Evolutionary conservation across 192 early-diverging fungal genomes (phyloP).

Genomic region (Backusella mclennaniae): DNA sequence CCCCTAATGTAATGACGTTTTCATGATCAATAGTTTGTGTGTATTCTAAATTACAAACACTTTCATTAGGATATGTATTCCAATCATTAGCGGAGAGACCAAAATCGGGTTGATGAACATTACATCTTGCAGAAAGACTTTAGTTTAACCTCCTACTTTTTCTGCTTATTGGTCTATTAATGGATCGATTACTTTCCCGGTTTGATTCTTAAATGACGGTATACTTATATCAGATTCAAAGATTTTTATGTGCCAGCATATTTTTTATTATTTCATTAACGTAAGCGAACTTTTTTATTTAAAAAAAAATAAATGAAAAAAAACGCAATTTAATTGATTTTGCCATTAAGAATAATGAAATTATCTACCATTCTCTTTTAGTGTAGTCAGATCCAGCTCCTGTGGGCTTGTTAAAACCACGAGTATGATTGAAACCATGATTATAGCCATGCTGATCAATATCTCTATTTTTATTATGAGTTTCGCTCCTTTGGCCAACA

Average conservation of each 20-base stretch:
- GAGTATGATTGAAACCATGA: background rate
- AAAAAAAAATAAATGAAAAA: background rate
- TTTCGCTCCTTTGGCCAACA: background rate
- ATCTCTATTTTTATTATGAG: background rate
- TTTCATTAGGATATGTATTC: background rate
- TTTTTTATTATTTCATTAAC: background rate
- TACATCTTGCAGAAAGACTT: background rate
- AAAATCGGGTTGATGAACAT: background rate
- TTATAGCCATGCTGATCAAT: background rate
- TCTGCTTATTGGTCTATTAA: background rate
- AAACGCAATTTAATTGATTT: background rate
- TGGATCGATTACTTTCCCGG: background rate
- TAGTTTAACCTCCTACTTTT: background rate
- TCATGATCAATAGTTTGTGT: background rate
- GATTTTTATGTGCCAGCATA: background rate
- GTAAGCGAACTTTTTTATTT: background rate
- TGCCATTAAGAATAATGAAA: background rate
- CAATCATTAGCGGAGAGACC: background rate
- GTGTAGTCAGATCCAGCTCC: background rate
- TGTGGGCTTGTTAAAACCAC: background rate
- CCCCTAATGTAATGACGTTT: background rate
- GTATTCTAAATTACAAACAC: background rate
- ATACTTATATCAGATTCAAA: background rate
- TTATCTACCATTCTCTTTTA: constrained; percentile 1
- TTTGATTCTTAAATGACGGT: background rate